phyloP scores from a whole-genome alignment of 2,329 filamentous ascomycete genomes.

The Chaetomiaceae sp. region DNA sequence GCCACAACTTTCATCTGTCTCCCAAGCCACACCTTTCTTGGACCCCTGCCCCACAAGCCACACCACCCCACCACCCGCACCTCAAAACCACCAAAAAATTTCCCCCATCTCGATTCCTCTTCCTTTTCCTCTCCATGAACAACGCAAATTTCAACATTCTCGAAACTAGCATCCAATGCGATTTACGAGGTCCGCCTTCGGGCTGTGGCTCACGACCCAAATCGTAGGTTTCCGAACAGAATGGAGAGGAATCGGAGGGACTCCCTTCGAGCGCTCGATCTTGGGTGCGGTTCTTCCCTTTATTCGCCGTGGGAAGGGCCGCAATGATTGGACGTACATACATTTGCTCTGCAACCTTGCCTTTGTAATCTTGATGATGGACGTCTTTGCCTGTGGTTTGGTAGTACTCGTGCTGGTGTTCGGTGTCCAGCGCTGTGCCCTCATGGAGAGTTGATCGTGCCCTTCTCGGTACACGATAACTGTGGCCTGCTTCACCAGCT shows the following conservation, averaged over 20 bases:
- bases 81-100: conserved; percentile 20
- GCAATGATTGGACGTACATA: conserved; percentile 51
- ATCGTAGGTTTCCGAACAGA: conserved; percentile 40
- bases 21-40: neutral
- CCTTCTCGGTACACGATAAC: too few relatives aligned
- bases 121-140: conserved; percentile 38
- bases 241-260: conserved; percentile 39
- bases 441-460: too few relatives aligned
- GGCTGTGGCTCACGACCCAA: conserved; percentile 40
- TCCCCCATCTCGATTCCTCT: conserved; percentile 21
- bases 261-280: conserved; percentile 43
- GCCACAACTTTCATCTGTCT: neutral
- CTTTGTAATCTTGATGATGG: too few relatives aligned
- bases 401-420: too few relatives aligned
- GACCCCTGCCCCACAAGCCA: too few relatives aligned
- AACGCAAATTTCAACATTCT: conserved; percentile 48
- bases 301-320: conserved; percentile 40
- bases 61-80: conserved; percentile 4
- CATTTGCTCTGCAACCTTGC: too few relatives aligned
- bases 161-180: conserved; percentile 37
- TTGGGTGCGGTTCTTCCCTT: conserved; percentile 48
- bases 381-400: too few relatives aligned
- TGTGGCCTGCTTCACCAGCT: too few relatives aligned
- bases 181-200: conserved; percentile 38
- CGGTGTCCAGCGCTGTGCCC: too few relatives aligned